phyloP scores from a whole-genome alignment of 257 asterid genomes.

The Scutellaria barbata region DNA sequence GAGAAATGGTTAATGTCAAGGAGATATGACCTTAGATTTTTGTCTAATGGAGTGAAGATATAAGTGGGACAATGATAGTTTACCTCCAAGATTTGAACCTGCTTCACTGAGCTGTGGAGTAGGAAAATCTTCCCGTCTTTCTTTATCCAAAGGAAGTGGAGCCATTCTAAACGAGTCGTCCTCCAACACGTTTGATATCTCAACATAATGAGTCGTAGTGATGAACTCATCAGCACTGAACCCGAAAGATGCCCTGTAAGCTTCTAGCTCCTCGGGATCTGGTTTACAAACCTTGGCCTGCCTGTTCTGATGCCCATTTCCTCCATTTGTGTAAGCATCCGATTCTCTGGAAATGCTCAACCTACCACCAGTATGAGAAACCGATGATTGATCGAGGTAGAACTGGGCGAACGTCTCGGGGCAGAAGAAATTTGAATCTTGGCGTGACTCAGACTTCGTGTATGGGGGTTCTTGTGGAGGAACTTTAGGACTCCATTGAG shows the following conservation, averaged over 20 bases:
- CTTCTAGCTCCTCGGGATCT: conserved; percentile 81
- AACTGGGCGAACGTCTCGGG: conserved; percentile 83
- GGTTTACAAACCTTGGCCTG: conserved; percentile 58
- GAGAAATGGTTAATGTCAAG: background rate
- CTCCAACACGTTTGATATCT: conserved; percentile 66
- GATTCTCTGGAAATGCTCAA: conserved; percentile 77
- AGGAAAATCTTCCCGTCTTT: conserved; percentile 35
- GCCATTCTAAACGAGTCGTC: conserved; percentile 68
- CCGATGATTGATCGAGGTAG: conserved; percentile 71
- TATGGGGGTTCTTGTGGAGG: conserved; percentile 48
- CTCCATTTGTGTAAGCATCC: conserved; percentile 69
- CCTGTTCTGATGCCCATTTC: conserved; percentile 60
- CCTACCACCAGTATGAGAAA: conserved; percentile 78
- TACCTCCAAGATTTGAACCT: conserved; percentile 46
- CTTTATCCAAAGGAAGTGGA: conserved; percentile 48
- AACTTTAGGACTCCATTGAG: conserved; percentile 60
- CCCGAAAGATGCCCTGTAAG: conserved; percentile 88
- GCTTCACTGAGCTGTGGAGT: conserved; percentile 8
- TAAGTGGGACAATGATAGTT: conserved; percentile 14
- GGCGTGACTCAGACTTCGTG: conserved; percentile 56
- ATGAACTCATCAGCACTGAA: conserved; percentile 90
- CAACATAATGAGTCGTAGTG: conserved; percentile 73
- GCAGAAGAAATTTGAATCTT: conserved; percentile 82
- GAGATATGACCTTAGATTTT: background rate
- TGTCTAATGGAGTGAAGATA: background rate